These are phyloP conservation scores for Phycomyces nitens DNA, from an alignment of 192 early-diverging fungal genomes.

Conservation along the genomic window DNA sequence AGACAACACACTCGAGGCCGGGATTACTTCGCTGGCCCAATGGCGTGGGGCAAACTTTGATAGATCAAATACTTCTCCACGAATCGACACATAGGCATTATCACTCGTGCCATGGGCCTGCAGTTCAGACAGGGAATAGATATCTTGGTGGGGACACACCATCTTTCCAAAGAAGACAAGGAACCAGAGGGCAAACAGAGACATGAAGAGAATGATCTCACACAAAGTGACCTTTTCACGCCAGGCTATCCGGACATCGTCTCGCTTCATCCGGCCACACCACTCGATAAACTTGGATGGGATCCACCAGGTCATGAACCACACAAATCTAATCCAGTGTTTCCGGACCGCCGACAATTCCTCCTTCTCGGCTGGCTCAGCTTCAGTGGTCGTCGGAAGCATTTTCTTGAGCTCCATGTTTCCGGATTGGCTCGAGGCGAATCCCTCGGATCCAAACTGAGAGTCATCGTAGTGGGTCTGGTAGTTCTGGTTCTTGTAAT, in stretches of 20 bases:
- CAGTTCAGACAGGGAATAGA: constrained; percentile 64
- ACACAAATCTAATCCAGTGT: constrained; percentile 85
- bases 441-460: constrained; percentile 29
- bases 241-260: constrained; percentile 89
- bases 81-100: constrained; percentile 65
- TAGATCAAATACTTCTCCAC: constrained; percentile 82
- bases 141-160: constrained; percentile 70
- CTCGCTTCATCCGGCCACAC: constrained; percentile 77
- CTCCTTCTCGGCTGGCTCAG: constrained; percentile 42
- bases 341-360: constrained; percentile 55
- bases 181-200: constrained; percentile 79
- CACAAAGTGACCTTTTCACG: constrained; percentile 95
- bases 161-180: constrained; percentile 73
- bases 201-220: constrained; percentile 77
- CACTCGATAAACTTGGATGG: constrained; percentile 62
- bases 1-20: constrained; percentile 46
- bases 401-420: constrained; percentile 19
- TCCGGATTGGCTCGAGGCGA: constrained; percentile 2
- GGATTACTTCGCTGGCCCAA: constrained; percentile 51
- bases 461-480: constrained; percentile 25
- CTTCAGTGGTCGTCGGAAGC: constrained; percentile 21
- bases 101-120: constrained; percentile 34
- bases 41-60: constrained; percentile 59
- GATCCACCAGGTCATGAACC: constrained; percentile 79
- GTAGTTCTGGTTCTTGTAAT: constrained; percentile 16